Evolutionary conservation across 192 early-diverging fungal species (phyloP).

Genomic region (Umbelopsis sp.): DNA sequence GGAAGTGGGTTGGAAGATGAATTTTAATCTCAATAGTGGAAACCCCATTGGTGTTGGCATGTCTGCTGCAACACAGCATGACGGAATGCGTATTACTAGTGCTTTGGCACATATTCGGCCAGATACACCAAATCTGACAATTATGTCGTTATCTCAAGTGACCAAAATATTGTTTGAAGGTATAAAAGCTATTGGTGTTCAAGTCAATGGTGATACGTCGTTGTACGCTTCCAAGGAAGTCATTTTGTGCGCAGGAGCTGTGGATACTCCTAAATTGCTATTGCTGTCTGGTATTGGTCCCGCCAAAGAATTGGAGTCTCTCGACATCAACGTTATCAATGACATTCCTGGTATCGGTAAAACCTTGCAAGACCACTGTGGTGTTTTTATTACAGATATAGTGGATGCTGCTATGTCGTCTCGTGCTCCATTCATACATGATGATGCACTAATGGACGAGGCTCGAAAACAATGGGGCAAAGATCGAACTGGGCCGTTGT

Average conservation of each 20-base stretch:
- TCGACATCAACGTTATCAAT: slow-evolving; percentile 6
- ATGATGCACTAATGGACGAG: not conserved
- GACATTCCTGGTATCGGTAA: not conserved
- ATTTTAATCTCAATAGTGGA: too few relatives aligned
- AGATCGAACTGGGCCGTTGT: not conserved
- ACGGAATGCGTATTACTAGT: not conserved
- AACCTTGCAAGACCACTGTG: slow-evolving; percentile 31
- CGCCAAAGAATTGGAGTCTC: slow-evolving; percentile 8
- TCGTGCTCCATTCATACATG: not conserved
- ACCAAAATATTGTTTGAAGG: not conserved
- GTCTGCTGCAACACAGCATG: too few relatives aligned
- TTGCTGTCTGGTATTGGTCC: too few relatives aligned
- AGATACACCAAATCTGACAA: not conserved
- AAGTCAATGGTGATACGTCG: slow-evolving; percentile 13
- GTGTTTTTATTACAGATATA: slow-evolving; percentile 21
- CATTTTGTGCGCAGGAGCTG: slow-evolving; percentile 37
- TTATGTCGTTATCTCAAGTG: not conserved
- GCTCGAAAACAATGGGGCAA: not conserved
- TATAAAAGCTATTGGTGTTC: not conserved
- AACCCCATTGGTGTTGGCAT: too few relatives aligned
- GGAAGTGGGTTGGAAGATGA: too few relatives aligned
- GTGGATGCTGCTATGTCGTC: not conserved
- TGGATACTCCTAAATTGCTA: not conserved
- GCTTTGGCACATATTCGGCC: not conserved
- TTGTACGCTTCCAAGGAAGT: slow-evolving; percentile 31